Percentiles rank a stretch among this genome's conserved stretches.
These are phyloP conservation scores for Beauveria medogensis DNA, from an alignment of 2,329 filamentous ascomycete species.

Conservation along the genomic window DNA sequence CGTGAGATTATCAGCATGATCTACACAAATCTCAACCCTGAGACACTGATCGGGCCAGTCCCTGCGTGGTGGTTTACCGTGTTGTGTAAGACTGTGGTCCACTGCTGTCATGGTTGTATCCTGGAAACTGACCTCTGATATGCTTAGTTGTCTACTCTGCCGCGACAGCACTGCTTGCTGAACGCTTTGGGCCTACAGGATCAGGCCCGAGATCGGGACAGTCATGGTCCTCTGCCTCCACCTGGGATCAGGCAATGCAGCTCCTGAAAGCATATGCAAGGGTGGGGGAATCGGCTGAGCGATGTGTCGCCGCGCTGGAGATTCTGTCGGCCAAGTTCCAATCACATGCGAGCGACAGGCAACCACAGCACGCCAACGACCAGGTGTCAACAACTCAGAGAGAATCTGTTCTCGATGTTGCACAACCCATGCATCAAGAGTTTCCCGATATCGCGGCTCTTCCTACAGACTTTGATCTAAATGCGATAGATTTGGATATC, in stretches of 20 bases:
- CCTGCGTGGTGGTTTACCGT: constrained; percentile 9
- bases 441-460: neutral
- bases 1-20: constrained; percentile 1
- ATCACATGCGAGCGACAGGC: neutral
- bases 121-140: neutral
- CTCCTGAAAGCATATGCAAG: constrained; percentile 5
- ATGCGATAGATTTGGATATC: neutral
- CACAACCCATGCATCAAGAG: neutral
- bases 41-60: constrained; percentile 5
- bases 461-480: neutral
- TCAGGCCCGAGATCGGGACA: neutral
- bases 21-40: neutral
- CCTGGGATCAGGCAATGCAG: constrained; percentile 6
- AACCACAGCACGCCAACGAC: neutral
- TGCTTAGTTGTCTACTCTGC: constrained; percentile 7
- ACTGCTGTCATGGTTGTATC: neutral
- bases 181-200: neutral
- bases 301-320: constrained; percentile 5
- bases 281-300: constrained; percentile 10
- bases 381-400: neutral
- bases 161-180: constrained; percentile 1
- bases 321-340: constrained; percentile 6
- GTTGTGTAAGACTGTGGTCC: constrained; percentile 4
- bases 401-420: neutral
- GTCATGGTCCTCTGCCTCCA: neutral